Base-by-base conservation (phyloP, 2,329 filamentous ascomycete species). In the Colletotrichum salicis region DNA sequence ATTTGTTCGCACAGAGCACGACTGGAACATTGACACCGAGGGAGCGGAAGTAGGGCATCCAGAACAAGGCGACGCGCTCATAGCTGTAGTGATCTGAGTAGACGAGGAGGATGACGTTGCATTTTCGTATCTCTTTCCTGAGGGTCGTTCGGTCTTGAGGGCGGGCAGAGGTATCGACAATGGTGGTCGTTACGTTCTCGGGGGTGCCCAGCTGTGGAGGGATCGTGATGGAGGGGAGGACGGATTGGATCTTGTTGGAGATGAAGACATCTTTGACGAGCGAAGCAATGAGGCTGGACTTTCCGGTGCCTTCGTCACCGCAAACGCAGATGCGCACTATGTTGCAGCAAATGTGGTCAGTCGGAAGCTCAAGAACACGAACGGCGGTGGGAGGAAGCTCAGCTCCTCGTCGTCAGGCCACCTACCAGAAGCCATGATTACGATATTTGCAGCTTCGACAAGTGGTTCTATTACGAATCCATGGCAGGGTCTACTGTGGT, bases 71-170 rank as follows among this genome's bases (percentile, higher is more conserved):
- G 4, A 99, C 95, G 48, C 96, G 89, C 81, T 99, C 96, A 84
- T 98, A 99, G 87, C 95, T 98, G 86, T 99, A 99, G 83, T 98
- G 96, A 81, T 99, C 96, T 75, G 95, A 95, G 82, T 99, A 99
- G 66, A 99, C 95, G 55, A 99, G 90, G 22, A 98, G 88, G 75
- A 99, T 98, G 76, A 98, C 96, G 80, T 98, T 99, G 78, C 93
- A 96, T 82, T 98, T 98, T 75, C 96, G 92, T 73, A 99, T 95
- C 84, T 98, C 96, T 80, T 96, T 96, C 73, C 95, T 93, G 71
- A 99, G 87, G 22, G 92, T 95, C 71, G 93, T 94, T 76, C 96
- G 92, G 80, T 99, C 96, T 82, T 98, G 95, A 1, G 96, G 96
- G 11, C 97, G 90, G 48, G 96, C 95, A 41, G 96, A 98, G 37